phyloP scores from a whole-genome alignment of 176 grass and related monocot genomes.

The barley (Hordeum vulgare) region DNA sequence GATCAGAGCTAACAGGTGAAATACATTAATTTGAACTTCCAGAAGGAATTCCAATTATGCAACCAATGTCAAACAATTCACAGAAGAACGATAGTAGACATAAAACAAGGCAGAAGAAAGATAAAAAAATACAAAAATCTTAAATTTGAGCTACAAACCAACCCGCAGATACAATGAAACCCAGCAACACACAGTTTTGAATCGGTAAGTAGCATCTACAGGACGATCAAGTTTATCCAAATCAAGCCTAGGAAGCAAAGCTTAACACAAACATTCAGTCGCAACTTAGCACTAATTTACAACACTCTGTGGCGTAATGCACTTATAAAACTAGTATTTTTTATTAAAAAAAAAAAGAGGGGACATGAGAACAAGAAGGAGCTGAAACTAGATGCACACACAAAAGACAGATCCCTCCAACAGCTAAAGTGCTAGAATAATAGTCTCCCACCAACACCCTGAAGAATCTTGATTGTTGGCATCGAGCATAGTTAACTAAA shows the following conservation, averaged over 20 bases:
- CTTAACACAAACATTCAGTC: not conserved
- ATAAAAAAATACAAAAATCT: not conserved
- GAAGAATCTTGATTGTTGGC: no score
- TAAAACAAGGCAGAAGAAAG: not conserved
- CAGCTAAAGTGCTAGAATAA: not conserved
- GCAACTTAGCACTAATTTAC: not conserved
- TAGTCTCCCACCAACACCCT: no score
- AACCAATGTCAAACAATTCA: not conserved
- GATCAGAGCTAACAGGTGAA: not conserved
- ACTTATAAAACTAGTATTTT: not conserved
- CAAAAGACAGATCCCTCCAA: not conserved
- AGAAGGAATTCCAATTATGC: not conserved
- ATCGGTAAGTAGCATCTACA: not conserved
- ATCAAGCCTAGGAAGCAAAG: not conserved
- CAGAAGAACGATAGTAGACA: not conserved
- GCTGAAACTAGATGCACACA: not conserved
- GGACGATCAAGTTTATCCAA: not conserved
- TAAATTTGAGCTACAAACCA: not conserved
- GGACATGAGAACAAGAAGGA: not conserved
- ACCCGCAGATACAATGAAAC: not conserved
- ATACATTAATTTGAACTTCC: not conserved
- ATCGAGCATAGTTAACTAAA: no score
- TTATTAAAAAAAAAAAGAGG: not conserved
- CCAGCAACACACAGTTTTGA: not conserved
- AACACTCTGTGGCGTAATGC: not conserved